Conservation (phyloP, 192 early-diverging fungal species). For the Entomortierella chlamydospora region DNA sequence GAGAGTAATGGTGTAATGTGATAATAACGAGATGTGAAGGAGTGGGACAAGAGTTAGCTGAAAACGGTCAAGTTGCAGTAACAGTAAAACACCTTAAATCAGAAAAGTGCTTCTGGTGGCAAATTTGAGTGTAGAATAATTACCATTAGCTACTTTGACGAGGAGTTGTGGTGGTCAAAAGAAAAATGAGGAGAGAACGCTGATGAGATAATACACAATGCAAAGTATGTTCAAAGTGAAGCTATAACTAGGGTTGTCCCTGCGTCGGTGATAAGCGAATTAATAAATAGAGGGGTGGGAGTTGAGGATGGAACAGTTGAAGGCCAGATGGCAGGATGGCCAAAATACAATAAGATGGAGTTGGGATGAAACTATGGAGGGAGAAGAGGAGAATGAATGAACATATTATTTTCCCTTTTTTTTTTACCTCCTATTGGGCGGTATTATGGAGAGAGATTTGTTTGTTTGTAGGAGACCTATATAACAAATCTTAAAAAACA, state of each 20-base stretch:
- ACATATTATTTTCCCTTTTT: not conserved
- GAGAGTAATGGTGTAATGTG: not conserved
- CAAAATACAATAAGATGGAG: not conserved
- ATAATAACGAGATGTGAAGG: not conserved
- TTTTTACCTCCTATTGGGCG: not conserved
- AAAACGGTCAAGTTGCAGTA: too few relatives aligned
- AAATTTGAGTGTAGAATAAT: too few relatives aligned
- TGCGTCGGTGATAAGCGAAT: not conserved
- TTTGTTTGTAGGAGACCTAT: too few relatives aligned
- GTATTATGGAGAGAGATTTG: too few relatives aligned
- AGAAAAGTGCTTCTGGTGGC: too few relatives aligned
- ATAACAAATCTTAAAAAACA: too few relatives aligned
- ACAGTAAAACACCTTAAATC: too few relatives aligned
- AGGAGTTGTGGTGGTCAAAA: not conserved
- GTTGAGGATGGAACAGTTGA: not conserved
- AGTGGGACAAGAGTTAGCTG: too few relatives aligned
- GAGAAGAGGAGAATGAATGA: too few relatives aligned
- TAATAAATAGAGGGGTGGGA: not conserved
- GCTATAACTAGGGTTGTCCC: not conserved
- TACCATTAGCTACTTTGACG: constrained; percentile 1
- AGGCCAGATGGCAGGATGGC: not conserved
- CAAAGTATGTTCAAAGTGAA: not conserved
- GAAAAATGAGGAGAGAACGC: not conserved
- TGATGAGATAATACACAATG: not conserved
- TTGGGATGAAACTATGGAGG: too few relatives aligned